Evolutionary conservation across 1,284 basidiomycete genomes (phyloP).

Genomic region (Puccinia hordei): DNA sequence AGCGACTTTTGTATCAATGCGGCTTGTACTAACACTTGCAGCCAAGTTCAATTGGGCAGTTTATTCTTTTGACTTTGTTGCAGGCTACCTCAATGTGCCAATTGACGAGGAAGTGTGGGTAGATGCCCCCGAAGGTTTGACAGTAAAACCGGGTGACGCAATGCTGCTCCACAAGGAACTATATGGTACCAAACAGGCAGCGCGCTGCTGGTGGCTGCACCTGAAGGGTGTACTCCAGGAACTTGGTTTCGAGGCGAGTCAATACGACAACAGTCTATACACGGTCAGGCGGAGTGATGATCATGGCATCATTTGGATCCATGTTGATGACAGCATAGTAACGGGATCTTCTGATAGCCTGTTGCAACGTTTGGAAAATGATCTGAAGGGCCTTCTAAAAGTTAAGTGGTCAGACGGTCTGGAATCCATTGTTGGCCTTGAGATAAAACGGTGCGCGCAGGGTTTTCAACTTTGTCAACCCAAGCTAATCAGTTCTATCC

Average conservation of each 20-base stretch:
- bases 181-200: slow-evolving; percentile 15
- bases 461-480: background rate
- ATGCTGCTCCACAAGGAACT: slow-evolving; percentile 1
- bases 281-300: too few relatives aligned
- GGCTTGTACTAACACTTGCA: background rate
- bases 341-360: background rate
- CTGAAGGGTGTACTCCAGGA: too few relatives aligned
- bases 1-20: slow-evolving; percentile 9
- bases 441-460: background rate
- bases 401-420: background rate
- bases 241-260: too few relatives aligned
- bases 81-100: slow-evolving; percentile 14
- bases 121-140: background rate
- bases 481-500: background rate
- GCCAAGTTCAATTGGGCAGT: slow-evolving; percentile 11
- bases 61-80: slow-evolving; percentile 19
- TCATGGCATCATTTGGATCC: too few relatives aligned
- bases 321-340: too few relatives aligned
- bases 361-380: background rate
- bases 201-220: too few relatives aligned
- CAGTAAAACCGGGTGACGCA: background rate
- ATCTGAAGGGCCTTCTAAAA: background rate
- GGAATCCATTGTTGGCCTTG: too few relatives aligned
- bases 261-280: too few relatives aligned
- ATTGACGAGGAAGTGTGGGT: slow-evolving; percentile 29